Base-by-base conservation (phyloP, 192 early-diverging fungal species). In the Entomortierella beljakovae region DNA sequence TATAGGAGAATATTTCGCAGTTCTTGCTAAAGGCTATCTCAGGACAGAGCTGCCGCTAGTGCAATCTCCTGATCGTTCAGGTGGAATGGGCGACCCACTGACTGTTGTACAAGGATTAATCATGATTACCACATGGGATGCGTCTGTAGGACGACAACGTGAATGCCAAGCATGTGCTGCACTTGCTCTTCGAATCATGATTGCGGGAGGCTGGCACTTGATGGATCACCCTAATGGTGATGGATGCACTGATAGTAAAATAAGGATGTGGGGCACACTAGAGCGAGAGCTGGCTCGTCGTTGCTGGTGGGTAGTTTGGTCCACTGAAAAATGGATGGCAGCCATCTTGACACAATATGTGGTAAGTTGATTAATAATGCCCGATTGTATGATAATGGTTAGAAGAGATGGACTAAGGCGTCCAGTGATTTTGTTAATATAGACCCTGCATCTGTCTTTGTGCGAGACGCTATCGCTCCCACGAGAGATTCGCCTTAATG, bases 211-310 rank as follows among this genome's bases (percentile, higher is more conserved):
- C 2, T 79, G 75, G 75, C 75, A 79, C 50, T 33, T 79, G 31
- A 79, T 79, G 75, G 75, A 79, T 37, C 75, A 79, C 22, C 75
- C 75, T 20, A 70, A 61, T 37, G 75, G 75, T 13, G 75, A 79
- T 22, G 75, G 75, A 23, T 79, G 75, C 37, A 79, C 75, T 40
- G 75, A 79, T 29, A 70, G 67, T 34, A 69, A 68, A 37, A 79
- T 79, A 49, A 79, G 70, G 53, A 79, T 79, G 75, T 79, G 75
- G 75, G 75, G 75, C 10, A 79, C 75, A 7, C 42, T 79, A 56
- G 75, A 79, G 51, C 66, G 75, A 48, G 75, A 79, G 67, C 67
- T 79, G 60, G 75, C 75, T 61, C 75, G 75, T 32, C 75, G 75
- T 57, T 79, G 75, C 33, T 79, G 75, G 75, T 79, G 75, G 75